Evolutionary conservation across 805 yeast genomes (phyloP), one percentile per base, ranked within the genome.

Genomic region (Schizosaccharomyces pombe): DNA sequence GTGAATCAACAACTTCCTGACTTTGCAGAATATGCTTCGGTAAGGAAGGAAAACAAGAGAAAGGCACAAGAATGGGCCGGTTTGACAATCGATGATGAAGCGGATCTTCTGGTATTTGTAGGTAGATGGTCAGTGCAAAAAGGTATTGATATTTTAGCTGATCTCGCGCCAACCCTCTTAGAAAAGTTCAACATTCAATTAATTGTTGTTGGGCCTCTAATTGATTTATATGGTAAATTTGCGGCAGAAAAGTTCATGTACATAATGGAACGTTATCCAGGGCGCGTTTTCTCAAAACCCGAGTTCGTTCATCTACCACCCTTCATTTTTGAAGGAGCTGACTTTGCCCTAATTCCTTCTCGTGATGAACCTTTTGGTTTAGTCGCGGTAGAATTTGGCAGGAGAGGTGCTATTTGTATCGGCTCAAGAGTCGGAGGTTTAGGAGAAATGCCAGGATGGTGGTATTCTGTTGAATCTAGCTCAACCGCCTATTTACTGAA

Each of bases 391-490:
- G 54, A 52, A 34, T 52, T 52, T 33, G 54, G 54, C 19, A 31
- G 54, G n/a, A 52, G 34, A 28, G 54, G 54, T 16, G 54, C 54
- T 52, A 19, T 52, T 9, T 33, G 54, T 14, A 33, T 52, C n/a
- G 54, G 54, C 19, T 16, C 54, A 11, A 26, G 54, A 8, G 54
- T 52, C 14, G 54, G 54, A 6, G 54, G 54, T 1, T 34, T 52
- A 9, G 54, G 54, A 8, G 40, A 52, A 33, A 52, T 52, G 54
- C 54, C 54, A 16, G 54, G 54, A 14, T 52, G 54, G 54, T 52
- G 54, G 54, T 52, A 32, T 22, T n/a, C 30, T 1, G 47, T 52
- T 33, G 54, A 52, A 34, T 52, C 54, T 11, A 31, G 28, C 14
- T n/a, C 54, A 24, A 31, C 54, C n/a, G n/a, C 31, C 16, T 47